Evolutionary conservation across 768 basidiomycete species (phyloP), one percentile per base, ranked within the genome.

Genomic region (Lactarius deliciosus): DNA sequence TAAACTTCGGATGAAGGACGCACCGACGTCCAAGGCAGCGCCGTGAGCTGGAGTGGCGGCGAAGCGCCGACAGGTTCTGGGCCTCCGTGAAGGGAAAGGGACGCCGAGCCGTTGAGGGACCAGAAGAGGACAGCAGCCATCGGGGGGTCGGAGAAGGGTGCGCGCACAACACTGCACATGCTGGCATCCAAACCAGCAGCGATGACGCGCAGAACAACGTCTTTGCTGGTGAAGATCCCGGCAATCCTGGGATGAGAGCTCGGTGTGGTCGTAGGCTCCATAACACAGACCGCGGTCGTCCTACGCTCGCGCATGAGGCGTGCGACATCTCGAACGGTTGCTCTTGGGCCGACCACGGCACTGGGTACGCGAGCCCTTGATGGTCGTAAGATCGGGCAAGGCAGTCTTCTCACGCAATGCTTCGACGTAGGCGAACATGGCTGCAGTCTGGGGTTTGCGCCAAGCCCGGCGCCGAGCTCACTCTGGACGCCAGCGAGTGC

Each of bases 171-270:
- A 72, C 94, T 95, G 78, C 96, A 98, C 73, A 92, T 84, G 61
- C 85, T 85, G 8, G 95, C 86, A 73, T 98, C 96, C 75, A 98
- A 80, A 13, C 96, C 96, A 13, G 97, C 97, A 15, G 97, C 97
- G 72, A 99, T 98, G 62, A 98, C 96, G 53, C 97, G 86, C 66
- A 99, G 80, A n/a, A 99, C 97, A 68, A 99, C 86, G 77, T 99
- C 97, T 77, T 99, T 99, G 81, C 92, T 94, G 2, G 97, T 99
- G 75, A 99, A 99, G 72, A 99, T 99, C 69, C 97, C 97, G 1
- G 91, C 96, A 74, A 99, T 96, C 76, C 86, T 89, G 45, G 88
- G 78, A 10, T 79, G 77, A 34, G 76, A 71, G n/a, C 77, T 66
- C 13, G 83, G 79, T 2, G 76, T 75, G 30, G 72, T 72, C 22